A percentile compares a stretch with the other conserved stretches of the same genome.
Evolutionary conservation across 1,284 basidiomycete genomes (phyloP).

Genomic region (Spongispora temasekensis): DNA sequence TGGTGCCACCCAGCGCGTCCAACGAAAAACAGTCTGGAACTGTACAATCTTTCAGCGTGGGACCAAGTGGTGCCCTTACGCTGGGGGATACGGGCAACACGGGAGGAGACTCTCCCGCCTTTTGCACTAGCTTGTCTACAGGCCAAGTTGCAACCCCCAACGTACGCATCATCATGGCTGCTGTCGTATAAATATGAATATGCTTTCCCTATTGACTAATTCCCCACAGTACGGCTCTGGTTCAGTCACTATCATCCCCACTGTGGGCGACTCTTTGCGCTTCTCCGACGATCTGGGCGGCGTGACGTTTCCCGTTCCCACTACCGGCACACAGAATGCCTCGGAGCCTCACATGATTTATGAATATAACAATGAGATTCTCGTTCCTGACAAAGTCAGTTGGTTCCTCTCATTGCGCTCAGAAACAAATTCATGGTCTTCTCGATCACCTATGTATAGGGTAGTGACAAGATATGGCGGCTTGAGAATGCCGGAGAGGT

Average conservation of each 20-base stretch:
- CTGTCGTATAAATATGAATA: no score
- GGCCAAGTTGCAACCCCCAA: constrained; percentile 64
- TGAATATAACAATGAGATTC: constrained; percentile 52
- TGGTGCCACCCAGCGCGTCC: constrained; percentile 55
- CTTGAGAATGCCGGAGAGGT: constrained; percentile 47
- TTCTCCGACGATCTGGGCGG: constrained; percentile 45
- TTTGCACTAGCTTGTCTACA: constrained; percentile 49
- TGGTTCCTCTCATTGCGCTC: neutral
- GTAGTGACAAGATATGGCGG: constrained; percentile 67
- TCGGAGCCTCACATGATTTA: constrained; percentile 68
- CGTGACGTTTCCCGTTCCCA: constrained; percentile 54
- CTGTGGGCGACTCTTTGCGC: constrained; percentile 38
- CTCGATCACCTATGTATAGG: constrained; percentile 40
- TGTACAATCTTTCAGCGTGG: constrained; percentile 56
- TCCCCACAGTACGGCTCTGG: constrained; percentile 55
- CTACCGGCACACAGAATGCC: constrained; percentile 34
- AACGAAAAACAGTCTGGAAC: constrained; percentile 48
- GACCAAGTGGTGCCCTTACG: constrained; percentile 44
- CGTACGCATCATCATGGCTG: constrained; percentile 35
- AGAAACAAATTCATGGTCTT: neutral
- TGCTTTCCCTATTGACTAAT: no score
- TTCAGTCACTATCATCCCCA: constrained; percentile 56
- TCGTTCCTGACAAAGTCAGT: constrained; percentile 66
- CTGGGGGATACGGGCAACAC: constrained; percentile 49
- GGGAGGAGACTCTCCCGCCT: constrained; percentile 54